phyloP scores from a whole-genome alignment of 176 grass and related monocot species.

The Zea luxurians region DNA sequence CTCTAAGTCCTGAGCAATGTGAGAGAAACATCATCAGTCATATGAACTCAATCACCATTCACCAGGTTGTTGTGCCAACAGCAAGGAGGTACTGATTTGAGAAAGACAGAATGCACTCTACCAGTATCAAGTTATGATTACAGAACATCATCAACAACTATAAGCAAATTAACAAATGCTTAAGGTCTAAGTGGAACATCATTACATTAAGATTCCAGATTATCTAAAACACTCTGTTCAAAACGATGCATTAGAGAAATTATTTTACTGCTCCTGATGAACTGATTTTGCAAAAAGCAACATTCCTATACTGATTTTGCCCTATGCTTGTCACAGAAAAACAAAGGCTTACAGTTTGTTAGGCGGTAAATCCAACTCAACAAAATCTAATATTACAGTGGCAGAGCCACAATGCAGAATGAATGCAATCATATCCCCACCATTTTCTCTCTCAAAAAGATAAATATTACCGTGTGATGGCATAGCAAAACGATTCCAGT shows the following conservation, averaged over 20 bases:
- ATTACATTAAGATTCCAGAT: not conserved
- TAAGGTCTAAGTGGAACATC: not conserved
- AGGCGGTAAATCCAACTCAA: not conserved
- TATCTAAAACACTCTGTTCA: not conserved
- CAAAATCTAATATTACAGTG: slow-evolving; percentile 18
- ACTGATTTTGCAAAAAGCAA: not conserved
- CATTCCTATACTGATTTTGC: not conserved
- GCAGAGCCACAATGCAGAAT: not conserved
- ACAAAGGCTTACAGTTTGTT: not conserved
- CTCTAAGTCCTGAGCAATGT: slow-evolving; percentile 65
- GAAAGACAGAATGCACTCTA: not conserved
- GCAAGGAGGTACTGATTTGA: not conserved
- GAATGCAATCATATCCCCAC: not conserved
- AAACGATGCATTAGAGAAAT: not conserved
- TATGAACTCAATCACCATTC: slow-evolving; percentile 31
- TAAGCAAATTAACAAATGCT: not conserved
- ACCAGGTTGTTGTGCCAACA: not conserved
- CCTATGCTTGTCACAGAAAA: not conserved
- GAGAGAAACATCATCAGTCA: slow-evolving; percentile 13
- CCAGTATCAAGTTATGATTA: not conserved
- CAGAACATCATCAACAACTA: not conserved
- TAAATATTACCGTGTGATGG: not conserved
- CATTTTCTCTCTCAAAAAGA: not conserved
- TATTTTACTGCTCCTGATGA: not conserved
- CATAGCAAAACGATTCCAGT: not conserved